Percentiles rank a stretch among this genome's conserved stretches.
These are phyloP conservation scores for Ilex aquifolium DNA, from an alignment of 257 asterid genomes.

Conservation along the genomic window DNA sequence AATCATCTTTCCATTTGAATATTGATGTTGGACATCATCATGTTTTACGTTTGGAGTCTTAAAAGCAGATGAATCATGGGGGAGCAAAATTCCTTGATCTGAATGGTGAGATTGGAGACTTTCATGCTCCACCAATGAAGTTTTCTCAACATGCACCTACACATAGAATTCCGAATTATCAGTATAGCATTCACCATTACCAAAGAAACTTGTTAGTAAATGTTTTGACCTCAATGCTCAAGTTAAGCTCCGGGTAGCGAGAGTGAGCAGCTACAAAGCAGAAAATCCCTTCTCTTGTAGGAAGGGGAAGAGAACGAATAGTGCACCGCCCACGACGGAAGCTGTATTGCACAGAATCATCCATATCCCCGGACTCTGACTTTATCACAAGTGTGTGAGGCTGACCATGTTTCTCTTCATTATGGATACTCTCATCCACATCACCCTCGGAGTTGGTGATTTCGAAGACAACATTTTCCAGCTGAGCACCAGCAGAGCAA, in stretches of 20 bases:
- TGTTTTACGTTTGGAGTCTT: slow-evolving; percentile 17
- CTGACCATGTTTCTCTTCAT: slow-evolving; percentile 41
- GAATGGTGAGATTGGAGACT: slow-evolving; percentile 6
- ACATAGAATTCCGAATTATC: slow-evolving; percentile 1
- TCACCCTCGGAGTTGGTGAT: slow-evolving; percentile 38
- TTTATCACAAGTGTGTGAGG: slow-evolving; percentile 42
- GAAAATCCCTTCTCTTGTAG: slow-evolving; percentile 36
- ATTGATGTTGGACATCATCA: slow-evolving; percentile 1
- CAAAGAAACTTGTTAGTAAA: slow-evolving; percentile 3
- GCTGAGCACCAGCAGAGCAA: slow-evolving; percentile 41
- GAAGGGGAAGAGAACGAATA: slow-evolving; percentile 50
- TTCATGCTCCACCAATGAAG: slow-evolving; percentile 3
- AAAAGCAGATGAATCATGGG: slow-evolving; percentile 7
- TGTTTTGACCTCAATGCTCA: slow-evolving; percentile 41
- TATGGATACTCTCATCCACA: slow-evolving; percentile 44
- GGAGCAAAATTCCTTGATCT: slow-evolving; percentile 6
- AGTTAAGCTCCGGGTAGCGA: slow-evolving; percentile 42
- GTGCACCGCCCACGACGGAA: slow-evolving; percentile 50
- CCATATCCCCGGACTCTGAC: slow-evolving; percentile 34
- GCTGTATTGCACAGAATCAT: slow-evolving; percentile 37
- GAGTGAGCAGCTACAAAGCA: slow-evolving; percentile 47
- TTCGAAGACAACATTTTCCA: slow-evolving; percentile 54
- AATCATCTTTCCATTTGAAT: slow-evolving; percentile 5
- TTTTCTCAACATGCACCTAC: slow-evolving; percentile 37
- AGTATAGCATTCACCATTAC: background rate